phyloP scores from a whole-genome alignment of 2,329 filamentous ascomycete genomes.

The Clonostachys solani region DNA sequence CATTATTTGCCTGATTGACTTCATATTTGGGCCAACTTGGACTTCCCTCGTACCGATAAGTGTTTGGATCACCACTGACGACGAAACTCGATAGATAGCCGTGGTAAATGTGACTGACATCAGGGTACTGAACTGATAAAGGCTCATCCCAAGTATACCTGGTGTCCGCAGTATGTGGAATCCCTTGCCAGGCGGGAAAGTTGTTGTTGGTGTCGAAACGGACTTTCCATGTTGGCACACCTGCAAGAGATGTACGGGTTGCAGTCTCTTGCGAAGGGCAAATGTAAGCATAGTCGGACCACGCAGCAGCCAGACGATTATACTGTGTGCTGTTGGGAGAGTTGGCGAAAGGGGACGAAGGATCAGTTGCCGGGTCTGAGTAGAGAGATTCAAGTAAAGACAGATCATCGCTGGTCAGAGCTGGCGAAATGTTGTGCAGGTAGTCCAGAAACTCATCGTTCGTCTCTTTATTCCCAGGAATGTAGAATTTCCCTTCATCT shows the following conservation, averaged over 20 bases:
- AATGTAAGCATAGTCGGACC: constrained; percentile 38
- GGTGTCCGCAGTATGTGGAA: constrained; percentile 29
- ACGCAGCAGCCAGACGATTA: constrained; percentile 34
- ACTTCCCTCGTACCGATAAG: constrained; percentile 7
- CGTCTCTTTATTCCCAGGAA: constrained; percentile 23
- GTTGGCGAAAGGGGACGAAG: constrained; percentile 25
- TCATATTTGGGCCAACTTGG: constrained; percentile 16
- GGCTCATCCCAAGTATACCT: constrained; percentile 29
- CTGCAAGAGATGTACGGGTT: constrained; percentile 22
- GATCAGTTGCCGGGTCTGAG: constrained; percentile 22
- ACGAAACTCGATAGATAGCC: constrained; percentile 31
- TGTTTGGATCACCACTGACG: constrained; percentile 24
- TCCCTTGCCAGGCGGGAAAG: constrained; percentile 24
- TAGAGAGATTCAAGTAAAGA: constrained; percentile 20
- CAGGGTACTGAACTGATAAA: constrained; percentile 20
- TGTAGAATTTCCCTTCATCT: constrained; percentile 26
- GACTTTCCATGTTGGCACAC: constrained; percentile 27
- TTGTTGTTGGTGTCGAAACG: constrained; percentile 30
- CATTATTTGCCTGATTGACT: constrained; percentile 1
- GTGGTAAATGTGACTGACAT: constrained; percentile 27
- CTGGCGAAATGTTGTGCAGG: constrained; percentile 24
- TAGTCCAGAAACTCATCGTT: constrained; percentile 28
- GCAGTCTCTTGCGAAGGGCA: constrained; percentile 39
- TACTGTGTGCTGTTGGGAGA: constrained; percentile 37
- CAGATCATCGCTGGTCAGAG: constrained; percentile 20